phyloP scores from a whole-genome alignment of 352 stramenopile species.

The Phytopythium litorale region DNA sequence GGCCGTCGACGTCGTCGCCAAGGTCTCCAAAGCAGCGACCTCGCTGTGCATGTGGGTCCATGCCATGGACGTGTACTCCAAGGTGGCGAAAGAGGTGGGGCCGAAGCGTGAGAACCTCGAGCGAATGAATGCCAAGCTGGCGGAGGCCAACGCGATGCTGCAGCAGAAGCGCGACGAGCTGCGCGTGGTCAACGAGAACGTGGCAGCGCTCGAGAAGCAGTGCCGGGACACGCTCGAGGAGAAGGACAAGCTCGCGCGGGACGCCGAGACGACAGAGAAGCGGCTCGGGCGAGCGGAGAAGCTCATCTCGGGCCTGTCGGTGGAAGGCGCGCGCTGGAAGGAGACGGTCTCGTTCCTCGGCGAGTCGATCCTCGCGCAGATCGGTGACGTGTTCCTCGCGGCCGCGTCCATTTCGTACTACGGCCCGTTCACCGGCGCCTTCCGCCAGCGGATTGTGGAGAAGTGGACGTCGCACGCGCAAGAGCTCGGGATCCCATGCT shows the following conservation, averaged over 20 bases:
- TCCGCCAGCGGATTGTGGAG: conserved; percentile 72
- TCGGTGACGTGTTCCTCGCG: conserved; percentile 92
- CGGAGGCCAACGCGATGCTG: conserved; percentile 83
- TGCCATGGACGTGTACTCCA: conserved; percentile 94
- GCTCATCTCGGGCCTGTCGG: conserved; percentile 86
- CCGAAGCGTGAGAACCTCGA: conserved; percentile 91
- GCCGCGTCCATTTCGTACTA: conserved; percentile 94
- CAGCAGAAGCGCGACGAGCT: conserved; percentile 89
- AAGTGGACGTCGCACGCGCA: conserved; percentile 72
- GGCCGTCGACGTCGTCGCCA: conserved; percentile 88
- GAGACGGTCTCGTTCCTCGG: conserved; percentile 79
- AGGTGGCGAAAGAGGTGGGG: conserved; percentile 92
- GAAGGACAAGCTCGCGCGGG: conserved; percentile 88
- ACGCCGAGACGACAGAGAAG: conserved; percentile 87
- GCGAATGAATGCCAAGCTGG: conserved; percentile 90
- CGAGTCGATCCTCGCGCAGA: conserved; percentile 75
- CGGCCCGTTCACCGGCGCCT: conserved; percentile 90
- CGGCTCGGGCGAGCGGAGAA: conserved; percentile 89
- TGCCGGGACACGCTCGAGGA: conserved; percentile 90
- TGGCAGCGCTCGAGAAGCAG: conserved; percentile 85
- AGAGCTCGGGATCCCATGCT: conserved; percentile 67
- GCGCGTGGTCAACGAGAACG: conserved; percentile 86
- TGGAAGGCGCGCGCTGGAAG: conserved; percentile 92
- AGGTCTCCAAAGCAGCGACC: conserved; percentile 90
- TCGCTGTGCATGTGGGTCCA: conserved; percentile 94